phyloP scores from a whole-genome alignment of 768 basidiomycete genomes.

The Tylopilus plumbeoviolaceoides region DNA sequence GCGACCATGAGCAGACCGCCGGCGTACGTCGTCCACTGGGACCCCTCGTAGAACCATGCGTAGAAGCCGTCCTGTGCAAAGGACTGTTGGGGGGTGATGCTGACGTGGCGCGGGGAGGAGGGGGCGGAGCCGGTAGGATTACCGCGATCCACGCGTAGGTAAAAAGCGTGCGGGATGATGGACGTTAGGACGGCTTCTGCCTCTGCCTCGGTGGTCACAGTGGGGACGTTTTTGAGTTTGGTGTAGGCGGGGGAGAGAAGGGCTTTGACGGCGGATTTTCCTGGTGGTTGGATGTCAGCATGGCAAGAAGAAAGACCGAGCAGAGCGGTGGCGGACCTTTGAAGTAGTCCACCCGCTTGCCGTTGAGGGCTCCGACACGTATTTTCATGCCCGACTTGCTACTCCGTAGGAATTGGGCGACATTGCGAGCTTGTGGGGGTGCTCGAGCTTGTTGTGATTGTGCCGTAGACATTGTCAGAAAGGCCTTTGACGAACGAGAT shows the following conservation, averaged over 20 bases:
- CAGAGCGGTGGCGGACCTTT: constrained; percentile 59
- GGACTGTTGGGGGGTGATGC: constrained; percentile 72
- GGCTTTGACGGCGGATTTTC: constrained; percentile 90
- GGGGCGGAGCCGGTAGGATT: constrained; percentile 45
- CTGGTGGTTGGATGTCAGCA: constrained; percentile 44
- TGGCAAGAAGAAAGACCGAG: background rate
- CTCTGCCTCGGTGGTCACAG: constrained; percentile 70
- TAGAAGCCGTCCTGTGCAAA: constrained; percentile 83
- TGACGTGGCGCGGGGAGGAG: constrained; percentile 66
- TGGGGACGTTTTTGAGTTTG: constrained; percentile 77
- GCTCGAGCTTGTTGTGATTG: constrained; percentile 75
- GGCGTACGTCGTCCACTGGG: constrained; percentile 89
- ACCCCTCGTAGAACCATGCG: constrained; percentile 96
- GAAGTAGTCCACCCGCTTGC: constrained; percentile 96
- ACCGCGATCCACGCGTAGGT: constrained; percentile 85
- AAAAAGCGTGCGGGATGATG: constrained; percentile 84
- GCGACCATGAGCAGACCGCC: constrained; percentile 89
- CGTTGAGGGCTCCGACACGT: constrained; percentile 85
- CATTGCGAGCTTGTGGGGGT: constrained; percentile 72
- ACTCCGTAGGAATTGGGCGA: constrained; percentile 84
- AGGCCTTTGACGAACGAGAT: too few relatives aligned
- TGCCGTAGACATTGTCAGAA: constrained; percentile 36
- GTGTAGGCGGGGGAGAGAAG: constrained; percentile 88
- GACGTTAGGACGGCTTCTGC: constrained; percentile 63
- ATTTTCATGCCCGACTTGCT: constrained; percentile 85